Base-by-base conservation (phyloP, 2,329 filamentous ascomycete genomes). In the Simplicillium aogashimaense region DNA sequence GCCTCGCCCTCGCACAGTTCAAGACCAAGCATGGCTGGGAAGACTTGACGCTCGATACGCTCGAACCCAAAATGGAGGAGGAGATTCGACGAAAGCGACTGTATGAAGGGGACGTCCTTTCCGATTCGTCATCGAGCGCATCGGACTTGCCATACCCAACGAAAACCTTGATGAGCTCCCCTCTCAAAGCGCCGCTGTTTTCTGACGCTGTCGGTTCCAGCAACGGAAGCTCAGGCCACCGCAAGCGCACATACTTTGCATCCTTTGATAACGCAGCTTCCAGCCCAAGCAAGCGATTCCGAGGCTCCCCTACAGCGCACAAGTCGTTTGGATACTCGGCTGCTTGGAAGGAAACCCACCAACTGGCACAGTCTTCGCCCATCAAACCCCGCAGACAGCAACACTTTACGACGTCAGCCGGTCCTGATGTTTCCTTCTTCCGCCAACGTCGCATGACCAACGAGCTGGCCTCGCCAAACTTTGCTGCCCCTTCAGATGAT, bases 1-100 rank as follows among this genome's bases (percentile, higher is more conserved):
- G 90, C 47, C 79, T 98, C 44, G 90, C 92, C 43, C 78, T 97
- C 48, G 92, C 92, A 58, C 92, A 94, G 63, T 92, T 95, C 75
- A 97, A 97, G 68, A 88, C 92, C 50, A 88, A 94, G 65, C 84
- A 94, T 67, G 89, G 89, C 59, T 94, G 88, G 81, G 84, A 95
- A 64, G 86, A 92, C 61, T 75, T 94, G 58, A 86, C 83, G 47
- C 77, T 94, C 55, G 86, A 88, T 58, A 81, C 73, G 45, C 86
- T 95, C 64, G 87, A 94, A 64, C 86, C 87, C 38, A 84, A 82
- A 58, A 69, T 90, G 47, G 83, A 90, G 57, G 77, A 88, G 57
- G 78, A 90, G 63, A 72, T 89, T 57, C 78, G 83, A 64, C 75
- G 81, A 51, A 84, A 82, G 64, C 76, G 83, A 52, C 70, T 81